A percentile compares a stretch with the other conserved stretches of the same genome.
Conservation (phyloP, 306 rosid genomes). For the Trifolium fragiferum region DNA sequence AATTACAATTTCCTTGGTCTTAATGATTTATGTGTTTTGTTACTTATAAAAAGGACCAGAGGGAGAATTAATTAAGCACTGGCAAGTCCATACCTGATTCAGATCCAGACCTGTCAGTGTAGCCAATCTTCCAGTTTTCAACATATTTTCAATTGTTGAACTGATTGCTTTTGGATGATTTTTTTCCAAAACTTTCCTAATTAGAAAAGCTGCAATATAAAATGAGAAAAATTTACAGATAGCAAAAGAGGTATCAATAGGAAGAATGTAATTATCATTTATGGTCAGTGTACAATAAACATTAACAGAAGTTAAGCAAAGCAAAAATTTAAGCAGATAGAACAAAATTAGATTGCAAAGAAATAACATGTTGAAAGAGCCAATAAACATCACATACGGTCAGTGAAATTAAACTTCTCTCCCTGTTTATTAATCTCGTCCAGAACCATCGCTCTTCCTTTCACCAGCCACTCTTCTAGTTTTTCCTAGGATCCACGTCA, state of each 20-base stretch:
- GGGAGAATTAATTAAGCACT: background rate
- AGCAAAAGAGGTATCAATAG: conserved; percentile 6
- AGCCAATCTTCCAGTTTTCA: conserved; percentile 76
- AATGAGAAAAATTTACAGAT: conserved; percentile 21
- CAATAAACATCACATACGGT: conserved; percentile 57
- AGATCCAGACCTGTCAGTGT: conserved; percentile 78
- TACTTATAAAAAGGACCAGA: too few relatives aligned
- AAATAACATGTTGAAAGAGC: conserved; percentile 30
- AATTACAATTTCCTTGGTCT: too few relatives aligned
- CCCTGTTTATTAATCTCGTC: conserved; percentile 62
- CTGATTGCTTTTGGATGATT: conserved; percentile 57
- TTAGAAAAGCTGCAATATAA: conserved; percentile 54
- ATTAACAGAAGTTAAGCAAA: background rate
- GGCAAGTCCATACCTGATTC: conserved; percentile 78
- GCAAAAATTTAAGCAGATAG: background rate
- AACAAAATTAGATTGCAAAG: conserved; percentile 24
- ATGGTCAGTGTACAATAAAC: background rate
- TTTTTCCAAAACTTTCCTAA: conserved; percentile 73
- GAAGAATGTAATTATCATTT: conserved; percentile 6
- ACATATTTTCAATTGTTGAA: conserved; percentile 69
- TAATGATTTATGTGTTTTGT: too few relatives aligned
- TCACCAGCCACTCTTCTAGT: conserved; percentile 85
- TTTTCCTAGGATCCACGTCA: conserved; percentile 70
- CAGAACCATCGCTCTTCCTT: conserved; percentile 60
- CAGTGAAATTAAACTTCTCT: conserved; percentile 55